Evolutionary conservation across 495 filamentous ascomycete genomes (phyloP).

Genomic region (Penicillium bialowiezense): DNA sequence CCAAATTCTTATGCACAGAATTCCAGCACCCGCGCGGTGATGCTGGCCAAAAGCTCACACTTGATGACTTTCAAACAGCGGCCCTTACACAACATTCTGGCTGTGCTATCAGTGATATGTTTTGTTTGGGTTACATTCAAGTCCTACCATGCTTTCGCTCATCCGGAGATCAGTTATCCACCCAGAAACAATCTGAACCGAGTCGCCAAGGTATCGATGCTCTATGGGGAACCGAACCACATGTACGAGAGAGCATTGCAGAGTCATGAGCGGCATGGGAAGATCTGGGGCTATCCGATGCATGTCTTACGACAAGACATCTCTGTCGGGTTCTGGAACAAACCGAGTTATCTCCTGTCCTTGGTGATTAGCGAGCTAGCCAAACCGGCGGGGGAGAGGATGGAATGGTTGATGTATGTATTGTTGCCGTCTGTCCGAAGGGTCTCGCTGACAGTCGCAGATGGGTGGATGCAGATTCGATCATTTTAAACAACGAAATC

Average conservation of each 20-base stretch:
- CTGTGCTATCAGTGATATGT: neutral
- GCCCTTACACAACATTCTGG: neutral
- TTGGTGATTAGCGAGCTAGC: constrained; percentile 41
- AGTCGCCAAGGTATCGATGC: constrained; percentile 30
- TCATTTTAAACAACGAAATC: constrained; percentile 40
- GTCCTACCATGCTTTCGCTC: neutral
- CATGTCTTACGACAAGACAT: constrained; percentile 36
- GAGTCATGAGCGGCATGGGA: constrained; percentile 37
- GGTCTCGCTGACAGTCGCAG: constrained; percentile 15
- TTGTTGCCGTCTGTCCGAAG: neutral
- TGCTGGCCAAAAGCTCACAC: neutral
- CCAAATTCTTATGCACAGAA: neutral
- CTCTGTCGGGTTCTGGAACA: constrained; percentile 38
- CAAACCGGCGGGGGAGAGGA: constrained; percentile 31
- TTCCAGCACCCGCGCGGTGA: neutral
- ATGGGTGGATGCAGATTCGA: constrained; percentile 43
- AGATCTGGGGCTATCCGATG: constrained; percentile 36
- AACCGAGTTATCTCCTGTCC: constrained; percentile 37
- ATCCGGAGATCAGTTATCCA: accelerated
- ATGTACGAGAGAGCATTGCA: constrained; percentile 40
- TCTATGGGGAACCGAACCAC: constrained; percentile 26
- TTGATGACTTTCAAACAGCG: neutral
- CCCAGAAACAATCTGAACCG: neutral
- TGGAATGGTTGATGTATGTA: constrained; percentile 45
- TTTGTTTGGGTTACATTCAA: neutral